Evolutionary conservation across 139 green algal genomes (phyloP), one percentile per base, ranked within the genome.

Genomic region (Chlorella sp.): DNA sequence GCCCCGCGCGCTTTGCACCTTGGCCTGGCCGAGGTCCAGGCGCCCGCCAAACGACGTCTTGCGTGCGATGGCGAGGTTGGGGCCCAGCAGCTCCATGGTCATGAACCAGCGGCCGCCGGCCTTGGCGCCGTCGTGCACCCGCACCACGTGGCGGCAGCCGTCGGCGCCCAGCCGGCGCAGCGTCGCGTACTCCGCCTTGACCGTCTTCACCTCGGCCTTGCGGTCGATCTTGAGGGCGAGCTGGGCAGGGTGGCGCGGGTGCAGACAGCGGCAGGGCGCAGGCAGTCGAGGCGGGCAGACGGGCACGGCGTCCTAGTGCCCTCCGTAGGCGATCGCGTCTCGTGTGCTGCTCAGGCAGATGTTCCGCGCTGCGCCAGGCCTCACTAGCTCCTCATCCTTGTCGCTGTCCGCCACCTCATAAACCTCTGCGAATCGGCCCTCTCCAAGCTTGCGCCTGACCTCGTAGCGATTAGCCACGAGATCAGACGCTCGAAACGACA

Each of bases 61-160:
- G 42, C 89, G 76, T 19, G 79, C 65, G 29, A 94, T 81, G 1
- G 83, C 90, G 67, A 97, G 70, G 74, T 94, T 97, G 41, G 70
- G 33, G 5, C 91, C 93, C 46, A 93, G 77, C 53, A 97, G 82
- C 81, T 97, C 88, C 89, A 97, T 92, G n/a, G 88, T 67, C 56
- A 97, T 89, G 70, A 82, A 97, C 42, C 82, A 86, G 67, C 83
- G 86, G 33, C 90, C 84, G 35, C 89, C 74, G 38, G 68, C 19
- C 46, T 75, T 53, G 40, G 53, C 69, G 38, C 69, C 36, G 15
- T 75, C 53, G 17, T 75, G 53, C 38, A 75, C 69, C 38, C 69
- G 69, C 27, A 75, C 51, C 51, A 53, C 27, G 40, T 75, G 69
- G 27, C 27, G 25, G 40, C 69, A 75, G n/a, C n/a, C n/a, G 35